Evolutionary conservation across 495 filamentous ascomycete species (phyloP), one percentile per base, ranked within the genome.

Genomic region (Glonium stellatum): DNA sequence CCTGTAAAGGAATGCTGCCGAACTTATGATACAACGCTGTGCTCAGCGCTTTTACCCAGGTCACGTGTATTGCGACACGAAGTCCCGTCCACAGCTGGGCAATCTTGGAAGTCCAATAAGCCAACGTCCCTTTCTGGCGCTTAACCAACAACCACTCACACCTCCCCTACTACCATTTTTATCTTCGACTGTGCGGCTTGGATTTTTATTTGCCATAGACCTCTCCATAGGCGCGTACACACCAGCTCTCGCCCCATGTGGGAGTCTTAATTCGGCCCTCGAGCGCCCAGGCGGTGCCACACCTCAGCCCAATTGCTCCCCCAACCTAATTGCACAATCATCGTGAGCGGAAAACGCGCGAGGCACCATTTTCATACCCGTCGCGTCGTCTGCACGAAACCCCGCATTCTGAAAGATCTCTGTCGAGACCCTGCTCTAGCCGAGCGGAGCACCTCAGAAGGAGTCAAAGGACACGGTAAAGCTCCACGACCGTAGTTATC

Each of bases 251-350:
- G 6, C 8, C 48, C 23, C 25, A 63, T 67, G 64, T 46, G 51
- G 59, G 49, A 25, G 55, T 54, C 54, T 55, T 60, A 22, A 68
- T 62, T 62, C 59, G 37, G 37, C 58, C 25, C 41, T 58, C 46
- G 52, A 51, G 57, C 64, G 63, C 57, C 64, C 57, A 46, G 60
- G 60, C 57, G 64, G 61, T 55, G 61, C 50, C 62, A 57, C 54
- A 60, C 57, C 21, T 51, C 64, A 65, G 64, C 60, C 60, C 63
- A 63, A 60, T 60, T 60, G 46, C 60, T 46, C 36, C 56, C 56
- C 6, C 6, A 6, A 6, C 31, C 35, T 42, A 36, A 57, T 52
- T 25, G 15, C 23, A 23, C 34, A 47, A 19, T 34, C 37, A 62
- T 56, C 60, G 41, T 54, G 64, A 51, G 35, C 50, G 58, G 59